Evolutionary conservation across 139 green algal species (phyloP).

Genomic region (Chlamydomonas incerta): DNA sequence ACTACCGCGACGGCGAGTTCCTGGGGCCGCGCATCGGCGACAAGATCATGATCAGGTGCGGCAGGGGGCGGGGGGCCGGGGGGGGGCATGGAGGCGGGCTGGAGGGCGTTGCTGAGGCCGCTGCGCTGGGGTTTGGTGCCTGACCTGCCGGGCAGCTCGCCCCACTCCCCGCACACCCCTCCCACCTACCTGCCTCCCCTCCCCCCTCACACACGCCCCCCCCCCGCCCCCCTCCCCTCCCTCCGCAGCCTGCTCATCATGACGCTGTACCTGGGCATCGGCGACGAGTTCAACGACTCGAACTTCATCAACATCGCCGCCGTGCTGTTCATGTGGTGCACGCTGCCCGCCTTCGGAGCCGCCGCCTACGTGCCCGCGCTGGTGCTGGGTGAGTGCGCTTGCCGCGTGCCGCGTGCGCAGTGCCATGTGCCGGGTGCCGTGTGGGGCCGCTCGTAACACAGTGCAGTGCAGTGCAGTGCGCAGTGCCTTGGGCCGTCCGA

Average conservation of each 20-base stretch:
- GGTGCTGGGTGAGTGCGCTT: slow-evolving; percentile 60
- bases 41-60: slow-evolving; percentile 61
- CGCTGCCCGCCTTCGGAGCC: slow-evolving; percentile 81
- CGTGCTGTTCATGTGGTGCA: slow-evolving; percentile 85
- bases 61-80: background rate
- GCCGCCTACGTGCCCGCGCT: slow-evolving; percentile 84
- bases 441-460: too few species aligned
- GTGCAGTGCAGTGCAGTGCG: too few species aligned
- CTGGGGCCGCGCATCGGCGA: slow-evolving; percentile 81
- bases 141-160: too few species aligned
- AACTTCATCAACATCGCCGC: slow-evolving; percentile 82
- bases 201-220: background rate
- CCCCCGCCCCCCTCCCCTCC: too few species aligned
- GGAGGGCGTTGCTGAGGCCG: too few species aligned
- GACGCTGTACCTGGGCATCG: slow-evolving; percentile 66
- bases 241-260: slow-evolving; percentile 67
- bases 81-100: background rate
- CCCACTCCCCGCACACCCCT: too few species aligned
- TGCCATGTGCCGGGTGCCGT: too few species aligned
- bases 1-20: slow-evolving; percentile 75
- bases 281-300: slow-evolving; percentile 27
- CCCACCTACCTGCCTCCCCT: background rate
- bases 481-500: too few species aligned
- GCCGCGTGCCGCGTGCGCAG: too few species aligned
- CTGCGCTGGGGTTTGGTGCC: too few species aligned